Base-by-base conservation (phyloP, 495 filamentous ascomycete genomes). In the Cercophora scortea region DNA sequence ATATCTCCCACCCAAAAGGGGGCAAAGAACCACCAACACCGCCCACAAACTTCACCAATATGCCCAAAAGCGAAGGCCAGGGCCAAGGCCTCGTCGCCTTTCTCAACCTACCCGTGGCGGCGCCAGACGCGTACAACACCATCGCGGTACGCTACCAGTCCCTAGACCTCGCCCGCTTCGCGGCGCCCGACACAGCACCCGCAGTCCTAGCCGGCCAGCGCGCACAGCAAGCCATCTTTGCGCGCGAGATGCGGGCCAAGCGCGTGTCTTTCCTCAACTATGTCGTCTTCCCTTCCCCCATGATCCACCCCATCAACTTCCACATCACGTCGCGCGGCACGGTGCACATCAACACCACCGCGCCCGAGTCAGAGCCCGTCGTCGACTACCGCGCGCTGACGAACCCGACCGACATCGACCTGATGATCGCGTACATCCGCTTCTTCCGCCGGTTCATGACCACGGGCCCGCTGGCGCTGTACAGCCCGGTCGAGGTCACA, bases 311-410 rank as follows among this genome's bases (percentile, higher is more conserved):
- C 10, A 56, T 70, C 36, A 58, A 68, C 44, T 59, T 73, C 32
- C 68, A 75, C 40, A 70, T 73, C 0, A 45, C 71, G 6, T 68
- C 63, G 19, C 67, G 72, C 4, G 74, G 74, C 35, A 73, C 62
- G 8, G 64, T 77, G n/a, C 62, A 66, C 47, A 70, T 78, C 50
- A 59, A 75, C 59, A 45, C 59, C 2, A 43, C 60, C 6, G 49
- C 63, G 39, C 68, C 68, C 2, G 60, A 63, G 25, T 56, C 62
- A 12, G 62, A 65, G 41, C 73, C 72, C 1, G 36, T 74, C 0
- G 62, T 75, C 8, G 71, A 76, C 63, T 72, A 69, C 49, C 60
- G 70, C 13, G 65, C 61, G 6, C 59, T 72, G 1, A 58, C 58
- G 12, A 76, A 78, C 49, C 68, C 70, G n/a, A 53, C 72, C 13